Base-by-base conservation (phyloP, 306 rosid species). In the Dryas drummondii region DNA sequence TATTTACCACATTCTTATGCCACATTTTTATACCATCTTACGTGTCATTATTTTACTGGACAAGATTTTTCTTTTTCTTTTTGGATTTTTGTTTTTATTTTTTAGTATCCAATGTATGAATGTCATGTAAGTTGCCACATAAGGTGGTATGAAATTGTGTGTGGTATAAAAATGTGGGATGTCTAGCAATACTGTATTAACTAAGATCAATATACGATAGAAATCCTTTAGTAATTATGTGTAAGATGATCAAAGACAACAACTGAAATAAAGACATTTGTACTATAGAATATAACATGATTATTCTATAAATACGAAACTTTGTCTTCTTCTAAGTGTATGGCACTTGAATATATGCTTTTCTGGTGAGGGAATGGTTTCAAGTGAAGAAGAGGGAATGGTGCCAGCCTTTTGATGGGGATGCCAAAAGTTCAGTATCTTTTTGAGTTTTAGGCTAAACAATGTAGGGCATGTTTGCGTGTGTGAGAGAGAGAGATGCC, bases 341-440 rank as follows among this genome's bases (percentile, higher is more conserved):
- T 45, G 26, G 72, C 71, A 70, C 71, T 78, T 53, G 79, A 69
- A 74, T 52, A 68, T 68, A 52, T 68, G 88, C 82, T 74, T 81
- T 76, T 56, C 45, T 63, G 50, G 73, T 50, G 77, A 77, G 81
- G 73, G 50, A 41, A 63, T 62, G 87, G 78, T 73, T 83, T 75
- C 79, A 65, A 84, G 72, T 47, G 12, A 70, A 55, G 64, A 9
- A n/a, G 83, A 59, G 68, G 72, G 81, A 46, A 56, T 44, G 63
- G 76, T 80, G 80, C 85, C 85, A 81, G 84, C 82, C 70, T 84
- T 82, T 80, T 27, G 70, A 42, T 17, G 79, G 79, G 77, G 86
- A n/a, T 82, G 85, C 85, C 80, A 78, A 82, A 87, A 82, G 90
- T 72, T 66, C 69, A 56, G 68, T 73, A 69, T 81, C 88, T 76